Evolutionary conservation across 2,329 filamentous ascomycete genomes (phyloP).

Genomic region (Colletotrichum lindemuthianum): DNA sequence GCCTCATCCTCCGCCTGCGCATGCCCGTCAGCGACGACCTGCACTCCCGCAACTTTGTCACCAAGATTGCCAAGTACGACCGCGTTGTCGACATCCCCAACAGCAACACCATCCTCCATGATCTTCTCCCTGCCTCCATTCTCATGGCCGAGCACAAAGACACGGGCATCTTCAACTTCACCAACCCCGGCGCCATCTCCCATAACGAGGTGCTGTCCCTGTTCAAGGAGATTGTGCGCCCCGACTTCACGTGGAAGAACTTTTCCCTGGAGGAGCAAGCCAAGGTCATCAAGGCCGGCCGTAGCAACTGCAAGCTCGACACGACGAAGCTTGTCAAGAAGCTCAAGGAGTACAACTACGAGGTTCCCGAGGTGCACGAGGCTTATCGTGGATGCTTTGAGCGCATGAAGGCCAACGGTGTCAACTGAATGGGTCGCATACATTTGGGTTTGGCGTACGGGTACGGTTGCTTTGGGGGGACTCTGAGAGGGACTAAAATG

Average conservation of each 20-base stretch:
- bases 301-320: constrained; percentile 74
- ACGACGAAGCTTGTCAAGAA: constrained; percentile 69
- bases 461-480: constrained; percentile 3
- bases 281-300: constrained; percentile 73
- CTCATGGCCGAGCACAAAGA: constrained; percentile 69
- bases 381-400: constrained; percentile 71
- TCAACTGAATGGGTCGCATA: constrained; percentile 50
- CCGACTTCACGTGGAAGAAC: constrained; percentile 70
- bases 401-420: constrained; percentile 67
- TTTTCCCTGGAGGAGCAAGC: constrained; percentile 73
- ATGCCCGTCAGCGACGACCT: constrained; percentile 77
- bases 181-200: constrained; percentile 76
- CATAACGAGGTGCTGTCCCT: constrained; percentile 74
- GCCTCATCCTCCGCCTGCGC: constrained; percentile 71
- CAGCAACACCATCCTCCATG: constrained; percentile 73
- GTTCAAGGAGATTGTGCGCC: constrained; percentile 72
- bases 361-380: constrained; percentile 69
- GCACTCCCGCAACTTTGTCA: constrained; percentile 73
- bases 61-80: constrained; percentile 74
- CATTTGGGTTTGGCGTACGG: constrained; percentile 14
- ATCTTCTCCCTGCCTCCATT: constrained; percentile 70
- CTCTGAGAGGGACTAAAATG: neutral
- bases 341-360: constrained; percentile 67
- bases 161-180: constrained; percentile 75
- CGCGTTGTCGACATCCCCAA: constrained; percentile 75